Base-by-base conservation (phyloP, 2,329 filamentous ascomycete species). In the Exophiala lecanii-corni region DNA sequence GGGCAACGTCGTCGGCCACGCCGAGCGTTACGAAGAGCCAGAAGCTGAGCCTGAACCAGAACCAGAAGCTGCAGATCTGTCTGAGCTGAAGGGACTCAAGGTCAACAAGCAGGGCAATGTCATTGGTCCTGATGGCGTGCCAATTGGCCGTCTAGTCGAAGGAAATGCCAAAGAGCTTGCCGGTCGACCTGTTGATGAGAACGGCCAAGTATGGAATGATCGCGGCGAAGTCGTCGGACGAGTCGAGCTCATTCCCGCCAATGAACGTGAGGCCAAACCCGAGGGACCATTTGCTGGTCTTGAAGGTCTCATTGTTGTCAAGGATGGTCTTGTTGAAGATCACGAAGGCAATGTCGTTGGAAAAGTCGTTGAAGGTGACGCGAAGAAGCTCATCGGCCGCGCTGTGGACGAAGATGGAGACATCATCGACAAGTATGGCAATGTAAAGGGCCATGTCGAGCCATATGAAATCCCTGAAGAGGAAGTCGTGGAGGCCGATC, bases 351-450 rank as follows among this genome's bases (percentile, higher is more conserved):
- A 85, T 50, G 73, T 84, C 17, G 84, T 92, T 36, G 87, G 87
- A 16, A 73, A 82, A 31, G 74, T 91, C 28, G 70, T 76, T 3
- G 77, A 80, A 35, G 87, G 86, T 2, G 84, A 94, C 41, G 62
- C 75, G 25, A 88, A 87, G 73, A 70, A 73, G 39, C 74, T 94
- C 1, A 78, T 82, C 26, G 87, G 87, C 12, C 82, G 86, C 35
- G 58, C 72, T 6, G 86, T 92, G 13, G 87, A 92, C 44, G 82
- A 87, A 49, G 86, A 94, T 51, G 87, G 87, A 26, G 86, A 92
- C 44, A 80, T 94, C 21, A 72, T 85, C 43, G 87, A 92, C 69
- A 81, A 80, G 62, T 89, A 87, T 58, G 79, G 76, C 44, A 78
- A 76, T 47, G 70, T 75, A 53, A 77, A 77, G 62, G 75, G 75